These are phyloP conservation scores for Dioscorea alata DNA, from an alignment of 106 monocot species.

Conservation along the genomic window DNA sequence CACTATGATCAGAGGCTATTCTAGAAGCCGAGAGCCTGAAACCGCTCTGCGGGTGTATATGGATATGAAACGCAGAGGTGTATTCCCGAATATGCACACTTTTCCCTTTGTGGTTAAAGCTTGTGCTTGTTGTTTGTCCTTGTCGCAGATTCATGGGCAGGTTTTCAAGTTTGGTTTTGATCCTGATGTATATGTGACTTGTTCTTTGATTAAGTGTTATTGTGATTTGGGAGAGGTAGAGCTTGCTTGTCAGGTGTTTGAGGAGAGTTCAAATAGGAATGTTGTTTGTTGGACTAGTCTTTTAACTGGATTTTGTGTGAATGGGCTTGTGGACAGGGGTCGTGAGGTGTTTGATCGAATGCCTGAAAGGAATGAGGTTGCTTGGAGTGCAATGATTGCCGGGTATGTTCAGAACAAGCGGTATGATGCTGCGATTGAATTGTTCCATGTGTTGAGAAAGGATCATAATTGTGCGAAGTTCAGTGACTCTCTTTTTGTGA, in stretches of 20 bases:
- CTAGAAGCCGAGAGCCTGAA: constrained; percentile 1
- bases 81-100: constrained; percentile 31
- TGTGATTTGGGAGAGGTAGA: constrained; percentile 6
- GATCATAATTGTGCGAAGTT: background rate
- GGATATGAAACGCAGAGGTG: constrained; percentile 11
- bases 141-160: constrained; percentile 24
- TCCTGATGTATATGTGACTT: constrained; percentile 11
- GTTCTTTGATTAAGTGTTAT: constrained; percentile 16
- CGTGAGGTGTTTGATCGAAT: constrained; percentile 27
- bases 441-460: constrained; percentile 22
- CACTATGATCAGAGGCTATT: constrained; percentile 26
- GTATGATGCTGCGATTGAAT: constrained; percentile 16
- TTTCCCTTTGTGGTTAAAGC: constrained; percentile 24
- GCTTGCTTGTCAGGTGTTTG: constrained; percentile 3
- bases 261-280: constrained; percentile 2
- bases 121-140: background rate
- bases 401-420: constrained; percentile 23
- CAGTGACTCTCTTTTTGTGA: constrained; percentile 25
- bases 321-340: constrained; percentile 10
- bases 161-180: constrained; percentile 25
- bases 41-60: constrained; percentile 9
- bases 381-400: constrained; percentile 34
- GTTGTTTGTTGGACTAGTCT: constrained; percentile 15
- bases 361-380: constrained; percentile 25
- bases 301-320: constrained; percentile 20